Base-by-base conservation (phyloP, 345 rosid genomes). In the Kandelia obovata region DNA sequence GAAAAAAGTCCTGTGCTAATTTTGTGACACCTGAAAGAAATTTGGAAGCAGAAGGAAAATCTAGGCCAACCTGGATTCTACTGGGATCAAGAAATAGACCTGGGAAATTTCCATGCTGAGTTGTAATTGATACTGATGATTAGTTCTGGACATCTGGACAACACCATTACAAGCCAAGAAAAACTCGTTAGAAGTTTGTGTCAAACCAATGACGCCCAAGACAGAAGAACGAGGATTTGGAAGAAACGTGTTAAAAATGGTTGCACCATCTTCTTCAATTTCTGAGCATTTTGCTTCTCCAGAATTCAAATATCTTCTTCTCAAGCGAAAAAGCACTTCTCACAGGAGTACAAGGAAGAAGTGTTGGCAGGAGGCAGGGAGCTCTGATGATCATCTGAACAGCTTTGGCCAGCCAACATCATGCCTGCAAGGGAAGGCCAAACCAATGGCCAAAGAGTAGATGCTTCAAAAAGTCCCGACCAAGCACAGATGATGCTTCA, bases 81-180 rank as follows among this genome's bases (percentile, higher is more conserved):
- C 90, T 90, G 73, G 87, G 98, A 82, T 92, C 96, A 16, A 81
- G 76, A 81, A 88, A 84, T 32, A 73, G 72, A 73, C 83, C 86
- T 68, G 83, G 97, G 78, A 90, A 92, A 74, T 77, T 88, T 62
- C 99, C 99, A 47, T 83, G 86, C 72, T 88, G 98, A 67, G 97
- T 96, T 28, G 92, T 85, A 39, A 89, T 74, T 53, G 92, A 78
- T 11, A 53, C 58, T n/a, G 59, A 56, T 56, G 17, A 56, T 56
- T 56, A 6, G 59, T 27, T 56, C 31, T 21, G 26, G 11, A 20
- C 43, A 65, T 23, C 10, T n/a, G 28, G 34, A 15, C 23, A 23
- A 35, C 11, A 13, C 3, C 3, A 37, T 4, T 0, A 59, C 30
- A 13, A 53, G 37, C 28, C 34, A 5, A 32, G 5, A 63, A 61